Conservation (phyloP, 2,329 filamentous ascomycete genomes). For the Aureobasidium sp. region DNA sequence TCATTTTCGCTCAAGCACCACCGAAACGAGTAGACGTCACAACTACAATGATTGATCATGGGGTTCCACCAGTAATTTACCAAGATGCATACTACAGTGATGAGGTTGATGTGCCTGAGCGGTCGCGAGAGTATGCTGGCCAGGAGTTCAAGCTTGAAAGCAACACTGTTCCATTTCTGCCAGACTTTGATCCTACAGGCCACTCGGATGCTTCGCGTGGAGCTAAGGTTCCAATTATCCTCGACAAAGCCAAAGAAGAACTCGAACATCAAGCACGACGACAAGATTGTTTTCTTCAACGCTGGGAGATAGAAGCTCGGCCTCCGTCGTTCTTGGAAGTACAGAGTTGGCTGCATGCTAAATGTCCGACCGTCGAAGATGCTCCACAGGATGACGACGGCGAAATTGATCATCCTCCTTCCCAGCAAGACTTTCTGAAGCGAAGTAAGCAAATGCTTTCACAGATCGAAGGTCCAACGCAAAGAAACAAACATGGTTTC, state of each 20-base stretch:
- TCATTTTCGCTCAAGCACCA: slow-evolving; percentile 34
- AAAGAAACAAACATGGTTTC: slow-evolving; percentile 72
- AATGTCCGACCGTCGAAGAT: slow-evolving; percentile 18
- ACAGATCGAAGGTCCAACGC: slow-evolving; percentile 84
- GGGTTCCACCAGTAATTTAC: slow-evolving; percentile 65
- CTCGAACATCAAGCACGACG: slow-evolving; percentile 47
- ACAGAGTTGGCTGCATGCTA: slow-evolving; percentile 55
- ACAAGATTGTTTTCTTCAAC: slow-evolving; percentile 53
- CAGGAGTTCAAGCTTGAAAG: slow-evolving; percentile 74
- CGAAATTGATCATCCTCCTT: slow-evolving; percentile 28
- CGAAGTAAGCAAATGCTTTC: slow-evolving; percentile 50
- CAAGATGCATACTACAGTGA: slow-evolving; percentile 81
- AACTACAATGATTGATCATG: slow-evolving; percentile 50
- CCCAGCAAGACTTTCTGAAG: slow-evolving; percentile 22
- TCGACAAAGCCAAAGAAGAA: slow-evolving; percentile 49
- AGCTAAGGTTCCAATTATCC: slow-evolving; percentile 39
- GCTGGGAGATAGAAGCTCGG: slow-evolving; percentile 68
- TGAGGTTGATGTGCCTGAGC: slow-evolving; percentile 73
- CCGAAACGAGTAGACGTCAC: slow-evolving; percentile 43
- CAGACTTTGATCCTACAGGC: slow-evolving; percentile 62
- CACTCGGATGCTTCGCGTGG: slow-evolving; percentile 51
- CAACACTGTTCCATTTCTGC: slow-evolving; percentile 69
- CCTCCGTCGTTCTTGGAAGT: slow-evolving; percentile 70
- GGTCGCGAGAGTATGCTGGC: slow-evolving; percentile 76
- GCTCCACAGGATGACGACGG: slow-evolving; percentile 17